Base-by-base conservation (phyloP, 805 yeast species). In the Candida insectalens region DNA sequence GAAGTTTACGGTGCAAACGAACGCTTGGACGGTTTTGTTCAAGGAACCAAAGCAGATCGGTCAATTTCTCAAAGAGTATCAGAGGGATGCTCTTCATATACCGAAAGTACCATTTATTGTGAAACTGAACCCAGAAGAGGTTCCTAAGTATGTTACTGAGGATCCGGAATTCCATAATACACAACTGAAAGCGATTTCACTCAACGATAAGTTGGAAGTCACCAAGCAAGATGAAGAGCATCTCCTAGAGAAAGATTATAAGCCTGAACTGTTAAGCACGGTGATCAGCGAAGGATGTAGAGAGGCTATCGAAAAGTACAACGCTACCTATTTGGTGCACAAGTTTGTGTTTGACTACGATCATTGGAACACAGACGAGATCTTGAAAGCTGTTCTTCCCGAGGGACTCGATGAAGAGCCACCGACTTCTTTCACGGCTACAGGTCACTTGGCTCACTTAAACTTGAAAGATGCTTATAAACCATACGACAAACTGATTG, bases 391-490 rank as follows among this genome's bases (percentile, higher is more conserved):
- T 0, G 71, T 87, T 3, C 56, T 92, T 29, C 98, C 99, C 0
- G 79, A 71, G 29, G 65, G 74, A 14, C 55, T 75, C 15, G 57
- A 73, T 5, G 77, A 71, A 27, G 95, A 85, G 36, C 64, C 80
- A 6, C 99, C 98, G 1, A 67, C 92, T 1, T 94, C 97, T 1
- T 92, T 83, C 54, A 83, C 97, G 1, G 74, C 77, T 25, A 94
- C 94, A 0, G 99, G 99, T 0, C 97, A 92, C 58, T 71, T 92
- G 37, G 98, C 97, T 0, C 99, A 92, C 57, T 58, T 94, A 49
- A 92, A 92, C 49, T 57, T 92, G 27, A 66, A 87, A 29, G 81
- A 79, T 27, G 92, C 83, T 49, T 92, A 78, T 59, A 77, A 84
- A 50, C 94, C 94, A 2, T 89, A 68, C 51, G 88, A 82, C 30